These are phyloP conservation scores for Wallacemonas collosoma DNA, from an alignment of 208 protist genomes.

Conservation along the genomic window DNA sequence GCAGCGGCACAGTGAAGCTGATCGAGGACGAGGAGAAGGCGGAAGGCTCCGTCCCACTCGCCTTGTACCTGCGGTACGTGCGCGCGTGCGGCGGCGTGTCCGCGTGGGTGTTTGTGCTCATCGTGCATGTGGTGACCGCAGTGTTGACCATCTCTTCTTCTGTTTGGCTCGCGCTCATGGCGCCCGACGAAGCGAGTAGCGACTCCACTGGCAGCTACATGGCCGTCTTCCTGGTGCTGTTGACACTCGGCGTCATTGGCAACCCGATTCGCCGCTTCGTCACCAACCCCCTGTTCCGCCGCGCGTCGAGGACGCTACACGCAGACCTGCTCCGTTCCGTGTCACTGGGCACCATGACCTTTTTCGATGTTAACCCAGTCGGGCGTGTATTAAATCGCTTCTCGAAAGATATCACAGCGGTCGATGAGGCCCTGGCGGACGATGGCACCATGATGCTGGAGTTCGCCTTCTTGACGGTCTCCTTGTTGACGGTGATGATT, in stretches of 20 bases:
- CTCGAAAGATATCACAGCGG: constrained; percentile 79
- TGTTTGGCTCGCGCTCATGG: constrained; percentile 75
- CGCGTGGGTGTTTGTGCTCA: constrained; percentile 24
- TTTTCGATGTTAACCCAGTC: constrained; percentile 94
- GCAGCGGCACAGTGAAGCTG: constrained; percentile 6
- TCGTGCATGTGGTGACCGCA: constrained; percentile 55
- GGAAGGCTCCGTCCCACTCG: constrained; percentile 43
- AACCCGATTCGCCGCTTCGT: constrained; percentile 30
- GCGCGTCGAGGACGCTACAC: constrained; percentile 39
- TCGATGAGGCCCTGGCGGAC: constrained; percentile 60
- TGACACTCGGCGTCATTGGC: constrained; percentile 24
- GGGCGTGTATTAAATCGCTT: constrained; percentile 96
- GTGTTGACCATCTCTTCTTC: constrained; percentile 25
- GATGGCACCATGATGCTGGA: constrained; percentile 35
- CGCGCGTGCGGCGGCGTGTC: constrained; percentile 41
- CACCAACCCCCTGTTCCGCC: constrained; percentile 27
- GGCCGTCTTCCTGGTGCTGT: constrained; percentile 35
- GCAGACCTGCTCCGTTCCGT: constrained; percentile 45
- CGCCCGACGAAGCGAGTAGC: constrained; percentile 15
- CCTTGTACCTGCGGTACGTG: constrained; percentile 60
- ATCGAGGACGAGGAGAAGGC: constrained; percentile 58
- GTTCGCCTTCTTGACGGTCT: background rate
- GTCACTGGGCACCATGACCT: constrained; percentile 68
- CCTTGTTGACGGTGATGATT: constrained; percentile 24
- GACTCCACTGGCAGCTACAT: constrained; percentile 29